Conservation (phyloP, 306 rosid genomes). For the Lupinus albus region DNA sequence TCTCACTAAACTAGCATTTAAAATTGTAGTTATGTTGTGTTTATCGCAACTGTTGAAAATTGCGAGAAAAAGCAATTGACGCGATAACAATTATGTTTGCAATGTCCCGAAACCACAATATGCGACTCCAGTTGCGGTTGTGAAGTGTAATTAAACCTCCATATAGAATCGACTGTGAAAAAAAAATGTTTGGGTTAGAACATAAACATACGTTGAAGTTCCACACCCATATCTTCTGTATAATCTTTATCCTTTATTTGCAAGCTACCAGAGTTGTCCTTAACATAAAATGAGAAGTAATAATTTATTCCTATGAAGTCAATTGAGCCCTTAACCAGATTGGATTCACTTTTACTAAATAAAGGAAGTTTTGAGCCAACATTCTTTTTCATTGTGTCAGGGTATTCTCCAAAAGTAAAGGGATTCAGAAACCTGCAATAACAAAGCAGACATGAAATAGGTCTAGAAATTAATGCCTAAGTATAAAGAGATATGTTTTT, state of each 20-base stretch:
- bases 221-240: conserved; percentile 10
- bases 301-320: conserved; percentile 65
- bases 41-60: too few relatives aligned
- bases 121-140: too few relatives aligned
- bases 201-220: conserved; percentile 26
- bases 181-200: background rate
- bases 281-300: conserved; percentile 36
- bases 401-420: conserved; percentile 67
- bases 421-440: conserved; percentile 64
- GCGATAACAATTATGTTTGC: too few relatives aligned
- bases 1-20: too few relatives aligned
- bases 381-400: conserved; percentile 50
- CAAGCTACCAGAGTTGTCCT: conserved; percentile 37
- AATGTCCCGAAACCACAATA: too few relatives aligned
- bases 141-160: too few relatives aligned
- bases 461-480: background rate
- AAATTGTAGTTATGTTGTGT: too few relatives aligned
- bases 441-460: background rate
- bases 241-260: conserved; percentile 27
- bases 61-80: too few relatives aligned
- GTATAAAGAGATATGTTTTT: conserved; percentile 9
- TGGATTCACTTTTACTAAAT: conserved; percentile 54
- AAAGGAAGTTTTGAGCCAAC: conserved; percentile 65
- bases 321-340: conserved; percentile 51
- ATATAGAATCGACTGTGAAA: background rate